phyloP scores from a whole-genome alignment of 75 land plant species.

The Chamaecyparis obtusa region DNA sequence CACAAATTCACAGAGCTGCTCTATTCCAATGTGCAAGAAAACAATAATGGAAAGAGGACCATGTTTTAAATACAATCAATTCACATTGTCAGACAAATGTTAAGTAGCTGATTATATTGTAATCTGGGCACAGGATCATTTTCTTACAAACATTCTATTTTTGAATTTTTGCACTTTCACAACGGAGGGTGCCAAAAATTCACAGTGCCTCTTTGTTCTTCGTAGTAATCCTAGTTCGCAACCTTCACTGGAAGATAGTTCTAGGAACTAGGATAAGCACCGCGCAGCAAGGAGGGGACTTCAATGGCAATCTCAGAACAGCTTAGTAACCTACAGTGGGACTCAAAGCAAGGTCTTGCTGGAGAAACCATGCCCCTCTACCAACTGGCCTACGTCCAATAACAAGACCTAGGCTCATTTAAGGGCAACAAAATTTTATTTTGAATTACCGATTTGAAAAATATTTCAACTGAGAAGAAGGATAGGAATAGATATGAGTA shows the following conservation, averaged over 20 bases:
- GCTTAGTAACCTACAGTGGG: background rate
- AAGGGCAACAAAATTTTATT: background rate
- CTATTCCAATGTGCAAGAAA: background rate
- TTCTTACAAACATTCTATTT: too few species aligned
- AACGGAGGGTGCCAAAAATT: background rate
- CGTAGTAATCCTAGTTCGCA: too few species aligned
- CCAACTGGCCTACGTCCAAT: background rate
- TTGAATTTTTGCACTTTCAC: background rate
- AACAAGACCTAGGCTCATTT: background rate
- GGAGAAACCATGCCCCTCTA: background rate
- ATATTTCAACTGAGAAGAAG: background rate
- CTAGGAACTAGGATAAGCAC: too few species aligned
- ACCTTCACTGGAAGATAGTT: too few species aligned
- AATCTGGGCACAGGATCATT: too few species aligned
- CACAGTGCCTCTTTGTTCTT: too few species aligned
- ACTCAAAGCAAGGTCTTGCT: background rate
- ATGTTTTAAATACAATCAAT: background rate
- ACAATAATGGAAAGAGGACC: background rate
- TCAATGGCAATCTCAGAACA: background rate
- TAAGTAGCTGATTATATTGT: background rate
- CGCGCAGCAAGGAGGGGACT: background rate
- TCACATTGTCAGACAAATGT: background rate
- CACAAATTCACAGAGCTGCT: too few species aligned
- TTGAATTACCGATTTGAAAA: background rate
- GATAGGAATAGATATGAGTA: background rate